Conservation (phyloP, 805 yeast genomes). For the Tetrapisispora phaffii region DNA sequence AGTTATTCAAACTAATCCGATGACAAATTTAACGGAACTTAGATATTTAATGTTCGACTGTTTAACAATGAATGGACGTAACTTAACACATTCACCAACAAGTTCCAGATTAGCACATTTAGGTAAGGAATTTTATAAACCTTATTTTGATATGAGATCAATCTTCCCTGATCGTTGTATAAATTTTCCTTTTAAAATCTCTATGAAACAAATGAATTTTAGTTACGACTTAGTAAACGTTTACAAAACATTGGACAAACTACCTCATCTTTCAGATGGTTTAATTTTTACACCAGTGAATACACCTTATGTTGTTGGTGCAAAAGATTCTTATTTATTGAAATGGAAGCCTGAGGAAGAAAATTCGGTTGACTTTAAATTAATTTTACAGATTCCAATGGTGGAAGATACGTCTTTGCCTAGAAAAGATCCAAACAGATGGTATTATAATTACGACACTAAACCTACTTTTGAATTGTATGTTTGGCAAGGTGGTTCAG, state of each 20-base stretch:
- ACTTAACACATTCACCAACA: conserved; percentile 58
- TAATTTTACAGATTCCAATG: conserved; percentile 37
- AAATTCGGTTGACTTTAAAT: conserved; percentile 81
- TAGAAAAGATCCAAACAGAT: conserved; percentile 55
- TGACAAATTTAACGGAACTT: conserved; percentile 49
- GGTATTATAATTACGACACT: conserved; percentile 72
- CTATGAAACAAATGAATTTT: conserved; percentile 79
- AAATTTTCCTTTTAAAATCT: conserved; percentile 74
- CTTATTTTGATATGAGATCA: conserved; percentile 62
- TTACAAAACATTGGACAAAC: conserved; percentile 54
- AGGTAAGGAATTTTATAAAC: conserved; percentile 68
- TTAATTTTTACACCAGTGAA: conserved; percentile 85
- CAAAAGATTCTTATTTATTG: conserved; percentile 69
- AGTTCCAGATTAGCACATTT: conserved; percentile 82
- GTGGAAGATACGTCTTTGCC: conserved; percentile 27
- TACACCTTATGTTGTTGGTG: conserved; percentile 74
- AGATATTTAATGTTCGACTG: conserved; percentile 88
- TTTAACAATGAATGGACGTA: conserved; percentile 67
- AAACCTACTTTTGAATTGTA: conserved; percentile 60
- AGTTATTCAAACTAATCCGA: conserved; percentile 55
- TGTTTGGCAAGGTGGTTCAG: conserved; percentile 66
- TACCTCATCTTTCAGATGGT: conserved; percentile 90
- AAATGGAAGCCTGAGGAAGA: conserved; percentile 98
- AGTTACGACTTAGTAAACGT: conserved; percentile 71
- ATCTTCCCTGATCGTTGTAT: conserved; percentile 64